These are phyloP conservation scores for Pyracantha coccinea DNA, from an alignment of 331 rosid species.

Conservation along the genomic window DNA sequence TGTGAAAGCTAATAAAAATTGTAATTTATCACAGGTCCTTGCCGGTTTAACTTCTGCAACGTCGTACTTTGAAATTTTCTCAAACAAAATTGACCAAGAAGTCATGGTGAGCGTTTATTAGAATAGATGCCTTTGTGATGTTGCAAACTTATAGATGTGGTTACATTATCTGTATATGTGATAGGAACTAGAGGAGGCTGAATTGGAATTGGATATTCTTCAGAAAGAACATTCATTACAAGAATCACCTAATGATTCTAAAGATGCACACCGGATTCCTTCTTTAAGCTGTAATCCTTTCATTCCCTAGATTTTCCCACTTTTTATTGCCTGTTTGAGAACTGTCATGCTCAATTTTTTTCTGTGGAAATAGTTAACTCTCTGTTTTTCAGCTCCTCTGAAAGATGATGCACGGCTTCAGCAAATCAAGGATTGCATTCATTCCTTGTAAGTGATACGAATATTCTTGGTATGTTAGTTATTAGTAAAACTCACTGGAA, in stretches of 20 bases:
- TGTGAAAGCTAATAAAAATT: constrained; percentile 5
- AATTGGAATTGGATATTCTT: constrained; percentile 66
- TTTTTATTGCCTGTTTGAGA: not conserved
- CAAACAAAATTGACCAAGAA: constrained; percentile 57
- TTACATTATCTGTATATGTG: constrained; percentile 21
- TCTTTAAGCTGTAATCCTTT: constrained; percentile 30
- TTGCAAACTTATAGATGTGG: not conserved
- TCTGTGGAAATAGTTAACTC: constrained; percentile 3
- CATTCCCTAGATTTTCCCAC: constrained; percentile 3
- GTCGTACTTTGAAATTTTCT: constrained; percentile 69
- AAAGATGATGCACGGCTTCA: constrained; percentile 59
- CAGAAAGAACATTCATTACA: constrained; percentile 47
- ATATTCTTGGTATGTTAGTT: not conserved
- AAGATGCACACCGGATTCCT: constrained; percentile 33
- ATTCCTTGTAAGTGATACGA: constrained; percentile 54
- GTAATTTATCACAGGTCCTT: constrained; percentile 52
- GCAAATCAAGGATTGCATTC: constrained; percentile 64
- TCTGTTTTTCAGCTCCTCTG: constrained; percentile 39
- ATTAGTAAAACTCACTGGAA: not conserved
- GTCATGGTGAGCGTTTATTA: constrained; percentile 48
- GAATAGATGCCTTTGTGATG: constrained; percentile 3
- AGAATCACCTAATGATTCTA: constrained; percentile 27
- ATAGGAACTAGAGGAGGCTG: constrained; percentile 92
- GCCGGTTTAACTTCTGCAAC: constrained; percentile 62
- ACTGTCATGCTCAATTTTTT: not conserved